phyloP scores from a whole-genome alignment of 768 basidiomycete genomes.

The Rhizopogon roseolus region DNA sequence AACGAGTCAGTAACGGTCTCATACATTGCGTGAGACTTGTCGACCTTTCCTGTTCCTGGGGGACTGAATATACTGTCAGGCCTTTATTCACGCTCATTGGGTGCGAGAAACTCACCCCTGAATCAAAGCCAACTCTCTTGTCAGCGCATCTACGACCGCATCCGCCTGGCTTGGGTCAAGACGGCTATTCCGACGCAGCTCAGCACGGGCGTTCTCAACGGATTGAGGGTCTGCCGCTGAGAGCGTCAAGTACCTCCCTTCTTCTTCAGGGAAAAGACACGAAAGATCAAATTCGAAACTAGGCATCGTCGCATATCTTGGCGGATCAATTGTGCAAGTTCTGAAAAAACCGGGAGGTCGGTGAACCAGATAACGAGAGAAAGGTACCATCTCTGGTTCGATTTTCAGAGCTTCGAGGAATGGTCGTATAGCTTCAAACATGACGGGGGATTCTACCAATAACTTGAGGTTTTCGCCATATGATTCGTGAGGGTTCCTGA shows the following conservation, averaged over 20 bases:
- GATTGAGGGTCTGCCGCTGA: conserved; percentile 37
- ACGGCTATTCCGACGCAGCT: conserved; percentile 42
- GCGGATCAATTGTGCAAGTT: conserved; percentile 38
- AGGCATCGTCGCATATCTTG: conserved; percentile 49
- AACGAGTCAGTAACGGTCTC: background rate
- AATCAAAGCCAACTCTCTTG: conserved; percentile 58
- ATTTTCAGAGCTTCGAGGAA: conserved; percentile 58
- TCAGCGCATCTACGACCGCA: conserved; percentile 58
- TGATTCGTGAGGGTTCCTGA: conserved; percentile 21
- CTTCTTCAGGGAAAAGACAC: conserved; percentile 44
- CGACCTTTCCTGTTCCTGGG: conserved; percentile 75
- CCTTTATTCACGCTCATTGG: background rate
- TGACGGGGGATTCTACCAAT: conserved; percentile 57
- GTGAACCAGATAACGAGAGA: conserved; percentile 47
- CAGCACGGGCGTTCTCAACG: conserved; percentile 40
- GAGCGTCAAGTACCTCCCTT: conserved; percentile 35
- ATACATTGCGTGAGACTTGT: background rate
- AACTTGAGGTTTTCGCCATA: conserved; percentile 24
- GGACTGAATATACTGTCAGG: conserved; percentile 37
- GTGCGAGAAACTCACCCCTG: conserved; percentile 50
- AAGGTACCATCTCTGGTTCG: conserved; percentile 56
- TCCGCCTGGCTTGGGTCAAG: conserved; percentile 72
- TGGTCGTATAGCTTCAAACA: conserved; percentile 65
- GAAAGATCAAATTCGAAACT: conserved; percentile 53
- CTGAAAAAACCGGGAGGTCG: conserved; percentile 30